These are phyloP conservation scores for Tetrapisispora taiwanensis DNA, from an alignment of 805 yeast genomes.

Conservation along the genomic window DNA sequence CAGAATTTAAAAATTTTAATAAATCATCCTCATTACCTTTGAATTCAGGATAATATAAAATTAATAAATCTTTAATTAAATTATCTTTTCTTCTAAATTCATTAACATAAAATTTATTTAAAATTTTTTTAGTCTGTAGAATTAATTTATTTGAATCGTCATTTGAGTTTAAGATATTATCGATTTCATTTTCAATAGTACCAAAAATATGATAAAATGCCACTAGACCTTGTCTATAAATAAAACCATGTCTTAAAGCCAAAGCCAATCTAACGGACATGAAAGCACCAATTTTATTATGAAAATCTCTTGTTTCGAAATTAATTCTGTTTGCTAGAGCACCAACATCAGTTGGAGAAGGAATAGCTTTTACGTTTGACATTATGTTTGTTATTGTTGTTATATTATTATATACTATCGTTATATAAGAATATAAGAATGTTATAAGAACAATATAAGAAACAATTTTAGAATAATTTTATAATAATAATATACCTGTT, in stretches of 20 bases:
- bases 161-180: slow-evolving; percentile 33
- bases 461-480: too few relatives aligned
- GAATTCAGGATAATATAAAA: slow-evolving; percentile 47
- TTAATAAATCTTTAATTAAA: slow-evolving; percentile 52
- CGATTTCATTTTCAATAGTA: slow-evolving; percentile 44
- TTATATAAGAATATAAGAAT: too few relatives aligned
- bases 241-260: slow-evolving; percentile 64
- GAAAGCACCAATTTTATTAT: slow-evolving; percentile 58
- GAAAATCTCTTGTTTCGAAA: slow-evolving; percentile 51
- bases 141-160: slow-evolving; percentile 46
- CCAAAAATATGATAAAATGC: slow-evolving; percentile 60
- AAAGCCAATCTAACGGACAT: slow-evolving; percentile 62
- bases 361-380: slow-evolving; percentile 36
- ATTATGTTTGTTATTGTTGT: background rate
- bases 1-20: slow-evolving; percentile 1
- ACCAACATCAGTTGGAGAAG: slow-evolving; percentile 70
- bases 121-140: slow-evolving; percentile 38
- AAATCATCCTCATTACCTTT: slow-evolving; percentile 6
- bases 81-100: slow-evolving; percentile 53
- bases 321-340: slow-evolving; percentile 80
- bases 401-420: too few relatives aligned
- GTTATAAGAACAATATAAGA: too few relatives aligned
- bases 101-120: slow-evolving; percentile 57
- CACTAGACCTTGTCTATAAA: slow-evolving; percentile 74
- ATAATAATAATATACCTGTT: too few relatives aligned